Evolutionary conservation across 2,329 filamentous ascomycete genomes (phyloP), one percentile per base, ranked within the genome.

Genomic region (Diaporthe citriasiana): DNA sequence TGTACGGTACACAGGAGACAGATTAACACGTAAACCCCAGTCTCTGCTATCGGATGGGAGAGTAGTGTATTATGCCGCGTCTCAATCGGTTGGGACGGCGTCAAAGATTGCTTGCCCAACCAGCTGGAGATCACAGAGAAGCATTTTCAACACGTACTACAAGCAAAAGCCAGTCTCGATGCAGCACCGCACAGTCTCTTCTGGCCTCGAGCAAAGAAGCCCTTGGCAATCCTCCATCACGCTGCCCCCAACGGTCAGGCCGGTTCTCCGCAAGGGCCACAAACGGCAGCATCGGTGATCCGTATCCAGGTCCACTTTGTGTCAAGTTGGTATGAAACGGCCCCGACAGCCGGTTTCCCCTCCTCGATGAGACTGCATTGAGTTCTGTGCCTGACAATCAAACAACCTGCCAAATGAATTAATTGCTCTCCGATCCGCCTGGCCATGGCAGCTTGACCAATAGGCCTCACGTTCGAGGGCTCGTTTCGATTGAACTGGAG

Each of bases 401-500:
- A 66, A 45, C 70, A 60, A 51, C 30, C 57, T 53, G 65, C 65
- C 51, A 66, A 66, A 57, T 66, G 63, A 66, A 51, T 55, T 55
- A 66, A 51, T 19, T 55, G 35, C 63, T 66, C 27, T 25, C 63
- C 57, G 35, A 56, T 72, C 59, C 40, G 70, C 35, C 38, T 27
- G 50, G 30, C 50, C 33, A 65, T 25, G 33, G 66, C 56, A 56
- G n/a, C 47, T 65, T 40, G 27, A 47, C 71, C 68, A 63, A 73
- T 74, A 10, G 68, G 55, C 45, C 57, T 50, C 30, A 30, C 15
- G 42, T 22, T 53, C 42, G 51, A 42, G 38, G 71, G 35, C 53
- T 50, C 56, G 70, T 74, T 65, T 73, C 55, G 38, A 74, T 60
- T 53, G 53, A 69, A 40, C 33, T 63, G 73, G 38, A 45, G 53